These are phyloP conservation scores for Dipodascus albidus DNA, from an alignment of 805 yeast species.

Conservation along the genomic window DNA sequence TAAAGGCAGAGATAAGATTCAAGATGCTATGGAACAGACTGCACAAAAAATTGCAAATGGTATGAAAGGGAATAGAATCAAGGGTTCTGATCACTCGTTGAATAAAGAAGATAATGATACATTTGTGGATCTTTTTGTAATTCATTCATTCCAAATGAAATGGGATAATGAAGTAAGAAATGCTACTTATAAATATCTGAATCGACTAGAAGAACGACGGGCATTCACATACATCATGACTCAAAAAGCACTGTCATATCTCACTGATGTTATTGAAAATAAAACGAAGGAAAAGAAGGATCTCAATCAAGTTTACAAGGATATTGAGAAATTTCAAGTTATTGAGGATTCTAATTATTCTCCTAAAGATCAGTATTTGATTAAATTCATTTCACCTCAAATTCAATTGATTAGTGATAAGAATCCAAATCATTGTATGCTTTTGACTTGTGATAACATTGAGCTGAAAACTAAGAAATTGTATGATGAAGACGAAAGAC, in stretches of 20 bases:
- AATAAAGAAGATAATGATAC: conserved; percentile 11
- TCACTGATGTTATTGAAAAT: conserved; percentile 35
- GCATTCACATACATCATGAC: conserved; percentile 34
- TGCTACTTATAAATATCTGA: conserved; percentile 46
- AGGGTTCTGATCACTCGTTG: not conserved
- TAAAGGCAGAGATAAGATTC: too few species aligned
- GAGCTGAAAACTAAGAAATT: conserved; percentile 60
- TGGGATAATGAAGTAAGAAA: conserved; percentile 71
- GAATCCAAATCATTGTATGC: conserved; percentile 44
- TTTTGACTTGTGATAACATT: conserved; percentile 62
- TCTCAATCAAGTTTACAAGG: not conserved
- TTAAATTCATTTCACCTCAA: conserved; percentile 71
- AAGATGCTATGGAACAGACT: conserved; percentile 2
- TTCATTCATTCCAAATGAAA: conserved; percentile 61
- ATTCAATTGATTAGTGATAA: conserved; percentile 52
- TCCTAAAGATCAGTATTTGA: conserved; percentile 41
- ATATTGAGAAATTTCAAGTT: not conserved
- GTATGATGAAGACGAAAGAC: conserved; percentile 31
- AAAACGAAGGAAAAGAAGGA: conserved; percentile 1
- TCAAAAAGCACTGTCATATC: conserved; percentile 37
- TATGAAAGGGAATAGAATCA: not conserved
- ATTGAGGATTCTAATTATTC: conserved; percentile 23
- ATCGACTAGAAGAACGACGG: conserved; percentile 34
- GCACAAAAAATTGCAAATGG: conserved; percentile 2
- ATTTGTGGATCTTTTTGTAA: conserved; percentile 57